Conservation (phyloP, 805 yeast species). For the Citeromyces matritensis region DNA sequence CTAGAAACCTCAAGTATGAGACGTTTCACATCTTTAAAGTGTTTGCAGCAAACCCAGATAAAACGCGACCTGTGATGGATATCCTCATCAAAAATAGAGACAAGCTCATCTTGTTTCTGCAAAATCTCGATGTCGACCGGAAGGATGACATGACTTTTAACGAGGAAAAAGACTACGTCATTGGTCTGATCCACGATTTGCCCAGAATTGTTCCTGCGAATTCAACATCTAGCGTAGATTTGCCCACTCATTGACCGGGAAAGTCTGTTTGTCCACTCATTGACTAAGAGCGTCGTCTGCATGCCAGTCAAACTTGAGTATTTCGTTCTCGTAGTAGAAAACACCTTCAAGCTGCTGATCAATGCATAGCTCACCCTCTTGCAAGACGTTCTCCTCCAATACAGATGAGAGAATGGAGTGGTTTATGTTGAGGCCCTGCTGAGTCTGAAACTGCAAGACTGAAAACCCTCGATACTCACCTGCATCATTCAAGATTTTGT, state of each 20-base stretch:
- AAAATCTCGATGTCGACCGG: constrained; percentile 44
- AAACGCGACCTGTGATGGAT: constrained; percentile 65
- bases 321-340: constrained; percentile 13
- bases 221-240: constrained; percentile 2
- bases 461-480: constrained; percentile 10
- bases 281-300: constrained; percentile 2
- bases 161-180: constrained; percentile 72
- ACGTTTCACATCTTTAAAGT: constrained; percentile 90
- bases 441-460: constrained; percentile 12
- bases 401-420: constrained; percentile 13
- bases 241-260: not conserved
- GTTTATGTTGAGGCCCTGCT: constrained; percentile 11
- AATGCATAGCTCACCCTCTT: constrained; percentile 11
- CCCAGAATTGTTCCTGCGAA: constrained; percentile 33
- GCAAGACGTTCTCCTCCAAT: constrained; percentile 6
- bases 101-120: constrained; percentile 56
- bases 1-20: constrained; percentile 78
- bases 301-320: constrained; percentile 3
- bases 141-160: constrained; percentile 51
- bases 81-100: constrained; percentile 74
- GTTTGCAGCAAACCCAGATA: constrained; percentile 92
- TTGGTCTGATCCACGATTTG: constrained; percentile 55
- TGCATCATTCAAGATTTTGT: not conserved
- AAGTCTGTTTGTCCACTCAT: not conserved
- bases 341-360: constrained; percentile 14